phyloP scores from a whole-genome alignment of 2,329 filamentous ascomycete species.

The Domatiomyces catenatus region DNA sequence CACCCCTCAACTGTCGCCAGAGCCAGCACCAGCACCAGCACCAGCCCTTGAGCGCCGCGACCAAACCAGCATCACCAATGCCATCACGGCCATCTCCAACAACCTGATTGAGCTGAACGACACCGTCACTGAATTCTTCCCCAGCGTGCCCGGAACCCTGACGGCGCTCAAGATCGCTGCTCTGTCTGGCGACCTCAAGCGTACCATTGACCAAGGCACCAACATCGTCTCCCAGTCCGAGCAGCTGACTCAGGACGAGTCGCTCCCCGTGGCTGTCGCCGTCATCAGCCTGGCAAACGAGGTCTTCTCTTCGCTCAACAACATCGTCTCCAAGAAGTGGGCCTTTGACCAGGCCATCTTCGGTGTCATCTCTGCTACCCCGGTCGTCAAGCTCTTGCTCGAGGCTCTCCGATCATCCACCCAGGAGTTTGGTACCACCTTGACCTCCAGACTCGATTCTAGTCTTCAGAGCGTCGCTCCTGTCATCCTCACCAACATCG shows the following conservation, averaged over 20 bases:
- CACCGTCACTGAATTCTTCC: not conserved
- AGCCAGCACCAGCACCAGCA: conserved; percentile 27
- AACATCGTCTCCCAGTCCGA: not conserved
- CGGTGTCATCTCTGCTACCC: not conserved
- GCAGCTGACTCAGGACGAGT: not conserved
- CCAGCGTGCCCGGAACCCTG: not conserved
- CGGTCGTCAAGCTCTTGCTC: not conserved
- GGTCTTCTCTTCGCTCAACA: not conserved
- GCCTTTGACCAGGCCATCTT: not conserved
- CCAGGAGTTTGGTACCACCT: not conserved
- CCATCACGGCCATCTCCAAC: not conserved
- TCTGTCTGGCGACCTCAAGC: not conserved
- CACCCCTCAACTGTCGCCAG: conserved; percentile 34
- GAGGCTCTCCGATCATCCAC: not conserved
- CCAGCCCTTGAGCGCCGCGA: conserved; percentile 21
- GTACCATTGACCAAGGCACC: not conserved
- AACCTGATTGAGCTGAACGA: not conserved
- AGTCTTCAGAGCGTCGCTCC: not conserved
- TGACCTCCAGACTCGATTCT: not conserved
- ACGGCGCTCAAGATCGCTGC: not conserved
- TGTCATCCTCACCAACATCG: not conserved
- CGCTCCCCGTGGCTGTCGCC: not conserved
- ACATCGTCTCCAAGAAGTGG: not conserved
- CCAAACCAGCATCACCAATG: not conserved
- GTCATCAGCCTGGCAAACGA: not conserved